Evolutionary conservation across 2,329 filamentous ascomycete genomes (phyloP), one percentile per base, ranked within the genome.

Genomic region (Nothophaeocryptopus gaeumannii): DNA sequence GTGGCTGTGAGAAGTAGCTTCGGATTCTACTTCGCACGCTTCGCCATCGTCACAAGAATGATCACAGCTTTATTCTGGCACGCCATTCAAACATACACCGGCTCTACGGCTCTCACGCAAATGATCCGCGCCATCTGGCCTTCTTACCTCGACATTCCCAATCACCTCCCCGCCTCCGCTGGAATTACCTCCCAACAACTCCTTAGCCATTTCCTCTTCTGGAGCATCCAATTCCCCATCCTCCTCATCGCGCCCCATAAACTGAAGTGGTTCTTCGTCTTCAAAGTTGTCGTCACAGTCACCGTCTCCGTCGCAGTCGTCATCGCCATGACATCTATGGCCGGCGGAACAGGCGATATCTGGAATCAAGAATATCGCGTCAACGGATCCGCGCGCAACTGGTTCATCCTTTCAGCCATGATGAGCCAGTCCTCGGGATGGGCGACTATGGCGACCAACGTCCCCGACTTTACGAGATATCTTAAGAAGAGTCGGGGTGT

Each of bases 41-140:
- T 81, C 33, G 73, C 77, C 16, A 78, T 81, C 45, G 59, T 81
- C 7, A 78, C 75, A 0, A 72, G 78, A 9, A 72, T 74, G 34
- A 75, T 81, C 48, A 72, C 81, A 3, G 78, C 78, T 5, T 63
- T 81, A 13, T 80, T 82, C 65, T 82, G 79, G 85, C 81, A 85
- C 45, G 81, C 82, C 0, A 84, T 86, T 39, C 82, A 86, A 57
- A 81, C 79, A 35, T 80, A 81, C 52, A 84, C 83, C 55, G 83
- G 83, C 0, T 81, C 78, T 0, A 78, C 79, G 49, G 71, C 74
- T 0, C 70, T 80, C 8, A 68, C 70, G 4, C 74, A 76, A 37
- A 78, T 79, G 67, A 67, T 81, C 11, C 72, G 73, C 7, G 78
- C 78, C 1, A 81, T 82, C 55, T 83, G 79, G 77, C 81, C 81